Evolutionary conservation across 306 rosid species (phyloP), one percentile per base, ranked within the genome.

Genomic region (Fragaria vesca): DNA sequence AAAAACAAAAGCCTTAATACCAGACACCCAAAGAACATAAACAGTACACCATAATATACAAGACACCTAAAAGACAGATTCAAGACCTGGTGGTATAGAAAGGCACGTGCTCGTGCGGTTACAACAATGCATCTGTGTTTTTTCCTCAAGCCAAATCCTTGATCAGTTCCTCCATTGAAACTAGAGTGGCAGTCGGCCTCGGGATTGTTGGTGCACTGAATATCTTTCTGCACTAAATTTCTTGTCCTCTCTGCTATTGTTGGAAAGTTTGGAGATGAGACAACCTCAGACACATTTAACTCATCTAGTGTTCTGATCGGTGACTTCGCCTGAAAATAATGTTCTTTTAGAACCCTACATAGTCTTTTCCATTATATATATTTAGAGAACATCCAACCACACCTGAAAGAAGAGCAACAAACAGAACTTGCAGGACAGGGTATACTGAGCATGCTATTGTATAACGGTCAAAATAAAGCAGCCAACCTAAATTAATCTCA

Each of bases 21-120:
- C 4, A 21, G 73, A 67, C 43, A 54, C 46, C 32, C 12, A 65
- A 71, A 74, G n/a, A 45, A 43, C 62, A 46, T 51, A 72, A 55
- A 69, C 66, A 26, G 26, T 65, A 75, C 52, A 46, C 48, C 51
- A 77, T 24, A 47, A 65, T 65, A 32, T 48, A 28, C 34, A 18
- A 20, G 52, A 67, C 0, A 3, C 5, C 11, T 40, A 40, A 66
- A 76, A 77, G 82, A 67, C n/a, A 51, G 78, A 76, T 66, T 24
- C 71, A 66, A 30, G 79, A 94, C 99, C 96, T 95, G 99, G 81
- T 95, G 99, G 76, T 95, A 95, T 51, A 95, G 97, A 85, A 95
- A 95, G 48, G 97, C 66, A 16, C 91, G 90, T 21, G 97, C 90
- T 1, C 97, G 89, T n/a, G 97, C 86, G 12, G 97, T 91, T 65